Evolutionary conservation across 768 basidiomycete genomes (phyloP).

Genomic region (Suillus americanus): DNA sequence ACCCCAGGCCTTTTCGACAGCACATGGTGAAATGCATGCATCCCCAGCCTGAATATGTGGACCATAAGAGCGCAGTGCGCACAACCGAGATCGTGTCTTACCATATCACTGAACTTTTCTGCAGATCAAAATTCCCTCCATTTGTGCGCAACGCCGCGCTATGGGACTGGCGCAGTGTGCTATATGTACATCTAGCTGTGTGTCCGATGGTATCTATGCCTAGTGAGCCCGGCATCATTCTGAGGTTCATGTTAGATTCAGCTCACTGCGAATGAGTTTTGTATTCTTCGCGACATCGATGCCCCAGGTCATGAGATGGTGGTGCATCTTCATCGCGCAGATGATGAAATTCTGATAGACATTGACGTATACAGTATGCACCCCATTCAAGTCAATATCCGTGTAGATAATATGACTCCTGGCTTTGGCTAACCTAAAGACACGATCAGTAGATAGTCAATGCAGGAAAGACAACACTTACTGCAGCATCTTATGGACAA

Average conservation of each 20-base stretch:
- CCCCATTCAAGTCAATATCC: constrained; percentile 68
- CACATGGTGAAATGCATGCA: constrained; percentile 73
- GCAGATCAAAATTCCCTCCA: constrained; percentile 42
- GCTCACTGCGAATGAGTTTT: constrained; percentile 57
- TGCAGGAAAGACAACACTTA: constrained; percentile 33
- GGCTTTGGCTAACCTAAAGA: constrained; percentile 61
- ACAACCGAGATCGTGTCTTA: constrained; percentile 30
- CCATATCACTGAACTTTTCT: constrained; percentile 61
- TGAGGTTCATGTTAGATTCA: background rate
- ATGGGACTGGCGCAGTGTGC: constrained; percentile 46
- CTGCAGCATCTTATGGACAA: constrained; percentile 75
- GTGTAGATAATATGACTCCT: constrained; percentile 79
- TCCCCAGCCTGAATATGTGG: constrained; percentile 64
- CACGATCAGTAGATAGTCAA: constrained; percentile 10
- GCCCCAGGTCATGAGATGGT: constrained; percentile 70
- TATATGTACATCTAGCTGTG: constrained; percentile 55
- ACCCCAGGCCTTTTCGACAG: constrained; percentile 51
- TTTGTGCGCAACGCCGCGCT: constrained; percentile 39
- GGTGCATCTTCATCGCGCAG: constrained; percentile 83
- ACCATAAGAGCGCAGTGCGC: constrained; percentile 7
- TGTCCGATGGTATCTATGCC: constrained; percentile 59
- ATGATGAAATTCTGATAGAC: constrained; percentile 85
- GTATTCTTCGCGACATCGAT: constrained; percentile 42
- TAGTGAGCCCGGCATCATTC: background rate
- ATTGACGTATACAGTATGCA: constrained; percentile 67